Conservation (phyloP, 2,329 filamentous ascomycete genomes). For the Fusarium virguliforme region DNA sequence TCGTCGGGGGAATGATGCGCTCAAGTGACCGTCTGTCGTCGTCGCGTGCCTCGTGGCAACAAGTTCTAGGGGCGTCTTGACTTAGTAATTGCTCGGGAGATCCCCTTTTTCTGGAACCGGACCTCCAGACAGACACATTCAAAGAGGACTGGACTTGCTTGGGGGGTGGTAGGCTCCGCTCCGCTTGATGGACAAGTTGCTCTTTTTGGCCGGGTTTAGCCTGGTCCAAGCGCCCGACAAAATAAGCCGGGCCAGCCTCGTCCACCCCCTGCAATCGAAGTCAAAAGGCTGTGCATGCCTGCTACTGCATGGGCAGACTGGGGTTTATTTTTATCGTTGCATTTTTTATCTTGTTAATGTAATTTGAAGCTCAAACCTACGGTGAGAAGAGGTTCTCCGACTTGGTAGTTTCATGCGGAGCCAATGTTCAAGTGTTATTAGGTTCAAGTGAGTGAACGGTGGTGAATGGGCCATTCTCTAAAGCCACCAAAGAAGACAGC, state of each 20-base stretch:
- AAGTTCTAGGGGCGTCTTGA: slow-evolving; percentile 32
- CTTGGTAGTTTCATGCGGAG: slow-evolving; percentile 3
- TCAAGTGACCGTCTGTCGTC: slow-evolving; percentile 28
- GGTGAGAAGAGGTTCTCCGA: not conserved
- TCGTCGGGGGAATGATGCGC: slow-evolving; percentile 5
- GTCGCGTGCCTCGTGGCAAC: slow-evolving; percentile 47
- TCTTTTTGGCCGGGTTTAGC: slow-evolving; percentile 45
- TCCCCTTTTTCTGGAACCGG: slow-evolving; percentile 51
- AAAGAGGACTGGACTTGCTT: slow-evolving; percentile 29
- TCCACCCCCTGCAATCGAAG: slow-evolving; percentile 17
- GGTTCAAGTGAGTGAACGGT: not conserved
- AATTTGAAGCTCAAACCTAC: slow-evolving; percentile 5
- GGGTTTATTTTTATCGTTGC: slow-evolving; percentile 5
- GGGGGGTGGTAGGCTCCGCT: slow-evolving; percentile 20
- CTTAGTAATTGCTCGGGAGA: slow-evolving; percentile 48
- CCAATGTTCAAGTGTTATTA: not conserved
- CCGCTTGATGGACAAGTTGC: slow-evolving; percentile 50
- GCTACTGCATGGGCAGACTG: not conserved
- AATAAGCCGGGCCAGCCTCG: slow-evolving; percentile 44
- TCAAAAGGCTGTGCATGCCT: slow-evolving; percentile 5
- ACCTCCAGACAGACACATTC: slow-evolving; percentile 45
- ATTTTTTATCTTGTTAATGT: not conserved
- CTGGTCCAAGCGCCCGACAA: slow-evolving; percentile 53
- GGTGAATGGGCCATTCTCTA: not conserved
- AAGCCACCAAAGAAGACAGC: not conserved